Percentiles rank a stretch among this genome's conserved stretches.
phyloP scores from a whole-genome alignment of 2,329 filamentous ascomycete genomes.

The Proliferodiscus dingleyae region DNA sequence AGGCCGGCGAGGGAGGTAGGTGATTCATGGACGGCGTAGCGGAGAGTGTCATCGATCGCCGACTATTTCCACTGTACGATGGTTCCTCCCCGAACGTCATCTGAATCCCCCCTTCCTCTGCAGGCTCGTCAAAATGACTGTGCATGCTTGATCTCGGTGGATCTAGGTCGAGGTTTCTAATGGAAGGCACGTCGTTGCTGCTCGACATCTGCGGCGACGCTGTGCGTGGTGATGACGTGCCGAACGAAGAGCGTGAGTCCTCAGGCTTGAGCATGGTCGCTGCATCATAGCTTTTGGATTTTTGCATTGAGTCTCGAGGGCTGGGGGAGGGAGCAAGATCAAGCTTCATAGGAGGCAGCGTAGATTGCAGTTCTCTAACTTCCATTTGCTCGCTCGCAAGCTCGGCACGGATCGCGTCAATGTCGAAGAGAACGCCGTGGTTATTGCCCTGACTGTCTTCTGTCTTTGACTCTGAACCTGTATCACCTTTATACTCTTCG shows the following conservation, averaged over 20 bases:
- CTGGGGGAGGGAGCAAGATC: conserved; percentile 38
- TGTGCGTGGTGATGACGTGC: conserved; percentile 13
- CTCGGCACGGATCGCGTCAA: conserved; percentile 88
- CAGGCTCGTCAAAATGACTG: conserved; percentile 11
- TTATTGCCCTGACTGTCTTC: conserved; percentile 31
- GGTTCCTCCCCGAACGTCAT: conserved; percentile 67
- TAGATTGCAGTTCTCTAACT: conserved; percentile 80
- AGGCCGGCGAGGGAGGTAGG: conserved; percentile 12
- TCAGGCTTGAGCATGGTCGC: conserved; percentile 27
- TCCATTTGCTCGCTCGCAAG: conserved; percentile 54
- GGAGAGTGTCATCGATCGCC: conserved; percentile 17
- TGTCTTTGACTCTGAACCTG: conserved; percentile 3
- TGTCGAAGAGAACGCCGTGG: conserved; percentile 72
- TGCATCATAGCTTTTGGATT: conserved; percentile 44
- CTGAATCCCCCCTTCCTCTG: conserved; percentile 45
- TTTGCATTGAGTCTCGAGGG: conserved; percentile 33
- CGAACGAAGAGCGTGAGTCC: conserved; percentile 4
- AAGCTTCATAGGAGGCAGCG: conserved; percentile 84
- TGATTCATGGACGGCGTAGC: conserved; percentile 13
- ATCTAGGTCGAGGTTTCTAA: conserved; percentile 10
- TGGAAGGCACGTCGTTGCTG: conserved; percentile 6
- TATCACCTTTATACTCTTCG: conserved; percentile 61
- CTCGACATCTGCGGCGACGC: conserved; percentile 5
- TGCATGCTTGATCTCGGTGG: conserved; percentile 7
- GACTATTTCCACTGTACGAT: conserved; percentile 40